Percentiles rank a stretch among this genome's conserved stretches.
phyloP scores from a whole-genome alignment of 768 basidiomycete species.

The Termitomyces heimii region DNA sequence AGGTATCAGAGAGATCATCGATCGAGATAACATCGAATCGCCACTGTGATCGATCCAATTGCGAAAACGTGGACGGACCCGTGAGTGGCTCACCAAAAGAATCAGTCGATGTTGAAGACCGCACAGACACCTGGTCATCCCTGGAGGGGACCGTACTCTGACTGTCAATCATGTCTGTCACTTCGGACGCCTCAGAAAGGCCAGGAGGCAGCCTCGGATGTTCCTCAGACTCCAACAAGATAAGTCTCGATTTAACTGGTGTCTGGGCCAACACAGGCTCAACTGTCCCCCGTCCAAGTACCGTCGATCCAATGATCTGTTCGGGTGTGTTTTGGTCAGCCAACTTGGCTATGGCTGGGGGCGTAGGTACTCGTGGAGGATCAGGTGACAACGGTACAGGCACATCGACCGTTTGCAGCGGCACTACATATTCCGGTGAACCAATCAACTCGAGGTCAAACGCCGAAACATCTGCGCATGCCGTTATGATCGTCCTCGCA shows the following conservation, averaged over 20 bases:
- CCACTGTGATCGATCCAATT: constrained; percentile 40
- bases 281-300: background rate
- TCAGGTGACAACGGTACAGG: constrained; percentile 7
- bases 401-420: background rate
- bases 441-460: constrained; percentile 64
- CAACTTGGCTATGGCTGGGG: background rate
- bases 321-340: background rate
- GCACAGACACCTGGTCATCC: constrained; percentile 27
- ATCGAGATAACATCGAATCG: constrained; percentile 70
- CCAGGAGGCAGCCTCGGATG: constrained; percentile 1
- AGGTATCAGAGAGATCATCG: constrained; percentile 77
- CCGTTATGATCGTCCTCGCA: constrained; percentile 22
- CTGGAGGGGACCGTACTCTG: background rate
- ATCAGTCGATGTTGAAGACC: constrained; percentile 40
- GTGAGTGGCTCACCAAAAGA: constrained; percentile 43
- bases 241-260: background rate
- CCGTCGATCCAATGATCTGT: background rate
- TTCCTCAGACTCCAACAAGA: background rate
- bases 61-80: constrained; percentile 30
- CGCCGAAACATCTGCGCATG: constrained; percentile 51
- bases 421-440: constrained; percentile 45
- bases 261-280: background rate
- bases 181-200: background rate
- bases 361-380: constrained; percentile 2
- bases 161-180: background rate